phyloP scores from a whole-genome alignment of 208 protist species.

The Angomonas desouzai region DNA sequence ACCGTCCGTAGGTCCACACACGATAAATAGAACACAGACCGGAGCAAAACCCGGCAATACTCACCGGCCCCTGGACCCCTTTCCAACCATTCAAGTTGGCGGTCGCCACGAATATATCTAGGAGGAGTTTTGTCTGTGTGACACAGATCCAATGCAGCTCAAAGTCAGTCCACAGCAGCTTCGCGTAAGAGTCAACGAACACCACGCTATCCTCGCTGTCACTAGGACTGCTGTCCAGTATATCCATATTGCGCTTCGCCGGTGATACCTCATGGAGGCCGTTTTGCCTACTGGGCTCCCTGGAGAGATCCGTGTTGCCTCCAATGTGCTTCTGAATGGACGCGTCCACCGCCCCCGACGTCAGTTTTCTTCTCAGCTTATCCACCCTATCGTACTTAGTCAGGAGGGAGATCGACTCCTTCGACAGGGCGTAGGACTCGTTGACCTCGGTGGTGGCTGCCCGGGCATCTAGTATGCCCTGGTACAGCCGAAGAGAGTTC shows the following conservation, averaged over 20 bases:
- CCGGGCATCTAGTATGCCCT: slow-evolving; percentile 71
- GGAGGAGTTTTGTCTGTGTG: slow-evolving; percentile 80
- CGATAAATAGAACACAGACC: slow-evolving; percentile 87
- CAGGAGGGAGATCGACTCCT: slow-evolving; percentile 81
- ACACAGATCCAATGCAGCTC: slow-evolving; percentile 89
- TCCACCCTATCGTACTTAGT: slow-evolving; percentile 83
- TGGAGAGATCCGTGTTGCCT: background rate
- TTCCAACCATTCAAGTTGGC: slow-evolving; percentile 61
- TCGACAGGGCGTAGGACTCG: slow-evolving; percentile 52
- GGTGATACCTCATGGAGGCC: slow-evolving; percentile 13
- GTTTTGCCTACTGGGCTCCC: background rate
- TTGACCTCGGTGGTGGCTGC: slow-evolving; percentile 35
- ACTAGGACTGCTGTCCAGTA: slow-evolving; percentile 14
- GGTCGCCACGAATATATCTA: slow-evolving; percentile 84
- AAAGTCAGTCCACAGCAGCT: slow-evolving; percentile 87
- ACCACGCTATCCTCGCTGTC: slow-evolving; percentile 52
- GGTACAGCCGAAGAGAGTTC: slow-evolving; percentile 81
- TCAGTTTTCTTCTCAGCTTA: slow-evolving; percentile 70
- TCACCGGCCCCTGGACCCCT: slow-evolving; percentile 54
- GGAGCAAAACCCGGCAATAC: slow-evolving; percentile 74
- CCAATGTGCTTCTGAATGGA: background rate
- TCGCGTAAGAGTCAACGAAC: slow-evolving; percentile 70
- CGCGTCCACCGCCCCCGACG: slow-evolving; percentile 18
- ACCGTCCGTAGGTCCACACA: slow-evolving; percentile 89
- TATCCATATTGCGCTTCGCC: slow-evolving; percentile 19